Evolutionary conservation across 176 grass and related monocot species (phyloP), one percentile per base, ranked within the genome.

Genomic region (Aegilops longissima): DNA sequence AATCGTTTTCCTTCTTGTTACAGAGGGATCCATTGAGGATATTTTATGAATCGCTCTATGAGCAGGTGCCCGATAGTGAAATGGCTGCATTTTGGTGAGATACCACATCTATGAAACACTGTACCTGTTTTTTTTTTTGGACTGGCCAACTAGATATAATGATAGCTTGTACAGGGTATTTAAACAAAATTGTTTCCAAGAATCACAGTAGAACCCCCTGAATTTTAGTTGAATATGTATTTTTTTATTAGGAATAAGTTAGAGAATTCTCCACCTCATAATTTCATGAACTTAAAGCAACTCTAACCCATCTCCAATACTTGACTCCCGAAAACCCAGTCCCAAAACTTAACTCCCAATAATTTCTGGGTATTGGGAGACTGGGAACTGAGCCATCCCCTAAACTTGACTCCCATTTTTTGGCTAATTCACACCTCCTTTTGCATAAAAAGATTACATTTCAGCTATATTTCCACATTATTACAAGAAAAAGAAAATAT

Each of bases 11-110:
- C 59, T 90, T 69, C 78, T 85, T 49, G 25, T 78, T 87, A 61
- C 91, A 99, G 97, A 91, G 97, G 76, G 97, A 99, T 91, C 89
- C 97, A 35, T 81, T 99, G 81, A 90, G 92, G 90, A 94, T 94
- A 87, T 99, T 99, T 80, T 99, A 99, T 82, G 97, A 99, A 81
- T 88, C 94, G 0, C 97, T 99, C 65, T 93, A 99, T 4, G 13
- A 93, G 61, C 97, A 99, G 89, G 73, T 93, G 35, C 97, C 97
- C 39, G 62, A 86, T 69, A 99, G 94, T 62, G 97, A 96, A 70
- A 99, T 99, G 92, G 97, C 97, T 86, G 84, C 90, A 74, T 59
- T 51, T 59, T 99, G 97, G 97, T 96, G 77, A 90, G 88, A n/a
- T 47, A 78, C 42, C 27, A 21, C 30, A 66, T 80, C 63, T 77